Base-by-base conservation (phyloP, 352 stramenopile genomes). In the Globisporangium orthogonon region DNA sequence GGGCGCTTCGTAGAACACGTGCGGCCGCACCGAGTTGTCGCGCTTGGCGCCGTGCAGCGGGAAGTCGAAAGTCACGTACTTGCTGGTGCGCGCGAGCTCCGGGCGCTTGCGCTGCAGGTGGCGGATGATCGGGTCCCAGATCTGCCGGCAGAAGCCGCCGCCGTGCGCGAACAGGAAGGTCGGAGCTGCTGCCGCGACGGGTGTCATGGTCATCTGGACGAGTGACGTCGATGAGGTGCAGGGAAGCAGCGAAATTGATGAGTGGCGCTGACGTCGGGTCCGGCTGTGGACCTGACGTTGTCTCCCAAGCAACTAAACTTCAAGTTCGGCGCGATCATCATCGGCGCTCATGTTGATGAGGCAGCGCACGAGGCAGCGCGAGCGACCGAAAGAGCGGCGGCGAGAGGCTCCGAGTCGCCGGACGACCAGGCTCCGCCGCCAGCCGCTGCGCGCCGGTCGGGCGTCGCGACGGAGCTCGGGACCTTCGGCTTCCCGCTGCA, bases 111-210 rank as follows among this genome's bases (percentile, higher is more conserved):
- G 31, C 57, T 68, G 60, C 23, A 86, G 46, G 0, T 65, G 69
- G 10, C 58, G 64, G 18, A 74, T 74, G 31, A 84, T 56, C 0
- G 76, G 71, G 31, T 68, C 53, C 76, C 76, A 86, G 4, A 71
- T 61, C 51, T 84, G 59, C 54, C 66, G 66, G 56, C 76, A 86
- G 58, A 84, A 82, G 41, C 76, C 70, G 7, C 61, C 74, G 45
- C 67, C 76, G 58, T 86, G 76, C 23, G 61, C 65, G 52, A 86
- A 78, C 49, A 59, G 65, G 54, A 65, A 57, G 52, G 69, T 76
- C 43, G 43, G 43, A 7, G 43, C 17, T n/a, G 43, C 43, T 7
- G 17, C 43, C 17, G 37, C 37, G 10, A 13, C 35, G 4, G 35
- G 2, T 14, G 35, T 14, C 7, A 11, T 14, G 7, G 35, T 43